These are phyloP conservation scores for Fusarium liriodendri DNA, from an alignment of 2,329 filamentous ascomycete genomes.

Conservation along the genomic window DNA sequence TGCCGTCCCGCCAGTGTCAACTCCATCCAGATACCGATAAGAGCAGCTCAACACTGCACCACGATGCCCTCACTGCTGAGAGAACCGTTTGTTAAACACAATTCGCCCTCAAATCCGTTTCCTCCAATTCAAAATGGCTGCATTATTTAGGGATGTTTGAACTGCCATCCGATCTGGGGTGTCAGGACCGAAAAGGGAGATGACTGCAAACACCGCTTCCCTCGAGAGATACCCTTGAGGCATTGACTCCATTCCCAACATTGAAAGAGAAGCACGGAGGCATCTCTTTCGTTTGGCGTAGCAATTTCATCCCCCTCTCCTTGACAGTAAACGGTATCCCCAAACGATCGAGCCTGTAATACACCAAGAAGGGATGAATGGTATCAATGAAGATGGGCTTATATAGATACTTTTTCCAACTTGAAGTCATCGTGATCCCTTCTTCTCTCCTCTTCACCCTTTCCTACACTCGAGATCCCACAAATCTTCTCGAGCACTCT, in stretches of 20 bases:
- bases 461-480: neutral
- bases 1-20: neutral
- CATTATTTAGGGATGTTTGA: neutral
- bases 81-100: neutral
- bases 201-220: neutral
- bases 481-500: neutral
- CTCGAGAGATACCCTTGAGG: neutral
- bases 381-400: neutral
- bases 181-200: neutral
- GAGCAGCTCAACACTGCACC: neutral
- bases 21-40: neutral
- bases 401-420: neutral
- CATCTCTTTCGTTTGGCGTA: neutral
- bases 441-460: neutral
- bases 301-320: slow-evolving; percentile 7
- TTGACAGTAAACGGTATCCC: neutral
- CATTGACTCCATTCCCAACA: neutral
- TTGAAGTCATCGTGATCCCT: neutral
- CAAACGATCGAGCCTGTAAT: neutral
- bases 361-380: neutral
- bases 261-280: neutral
- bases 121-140: neutral
- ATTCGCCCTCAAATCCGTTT: neutral
- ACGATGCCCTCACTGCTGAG: neutral
- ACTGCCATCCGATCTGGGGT: neutral